Evolutionary conservation across 352 stramenopile genomes (phyloP).

Genomic region (Globisporangium canariense): DNA sequence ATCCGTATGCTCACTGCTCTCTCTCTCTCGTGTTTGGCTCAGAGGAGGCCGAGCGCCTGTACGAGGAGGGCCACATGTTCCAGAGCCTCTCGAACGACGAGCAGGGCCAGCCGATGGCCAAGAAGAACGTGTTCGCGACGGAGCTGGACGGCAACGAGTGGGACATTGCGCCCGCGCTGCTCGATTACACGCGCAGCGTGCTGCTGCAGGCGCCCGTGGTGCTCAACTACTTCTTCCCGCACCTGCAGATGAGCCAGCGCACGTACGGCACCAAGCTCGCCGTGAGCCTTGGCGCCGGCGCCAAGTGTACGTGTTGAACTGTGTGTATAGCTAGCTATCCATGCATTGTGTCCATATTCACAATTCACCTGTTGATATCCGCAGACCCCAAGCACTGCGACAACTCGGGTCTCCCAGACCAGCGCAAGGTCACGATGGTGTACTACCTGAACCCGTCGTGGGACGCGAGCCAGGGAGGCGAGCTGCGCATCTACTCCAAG

Average conservation of each 20-base stretch:
- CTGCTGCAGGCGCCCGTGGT: conserved; percentile 41
- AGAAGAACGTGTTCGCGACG: conserved; percentile 47
- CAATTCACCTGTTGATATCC: background rate
- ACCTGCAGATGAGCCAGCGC: conserved; percentile 41
- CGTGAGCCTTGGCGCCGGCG: conserved; percentile 43
- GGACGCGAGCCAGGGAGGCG: conserved; percentile 44
- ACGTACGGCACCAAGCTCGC: conserved; percentile 49
- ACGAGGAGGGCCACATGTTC: conserved; percentile 48
- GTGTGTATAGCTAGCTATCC: background rate
- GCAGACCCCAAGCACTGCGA: conserved; percentile 55
- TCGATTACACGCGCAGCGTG: conserved; percentile 52
- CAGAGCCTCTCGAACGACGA: conserved; percentile 48
- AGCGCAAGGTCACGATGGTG: conserved; percentile 67
- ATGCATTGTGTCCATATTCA: background rate
- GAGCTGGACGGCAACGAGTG: conserved; percentile 49
- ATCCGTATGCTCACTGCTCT: background rate
- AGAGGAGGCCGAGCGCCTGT: conserved; percentile 42
- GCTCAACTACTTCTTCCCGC: conserved; percentile 47
- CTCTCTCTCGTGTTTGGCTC: background rate
- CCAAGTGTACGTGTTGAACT: conserved; percentile 31
- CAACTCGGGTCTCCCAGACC: conserved; percentile 41
- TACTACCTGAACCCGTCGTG: conserved; percentile 78
- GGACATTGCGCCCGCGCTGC: conserved; percentile 41
- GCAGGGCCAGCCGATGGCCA: conserved; percentile 33
- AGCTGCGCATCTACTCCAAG: conserved; percentile 48